Conservation (phyloP, 306 rosid genomes). For the Fagus sylvatica region DNA sequence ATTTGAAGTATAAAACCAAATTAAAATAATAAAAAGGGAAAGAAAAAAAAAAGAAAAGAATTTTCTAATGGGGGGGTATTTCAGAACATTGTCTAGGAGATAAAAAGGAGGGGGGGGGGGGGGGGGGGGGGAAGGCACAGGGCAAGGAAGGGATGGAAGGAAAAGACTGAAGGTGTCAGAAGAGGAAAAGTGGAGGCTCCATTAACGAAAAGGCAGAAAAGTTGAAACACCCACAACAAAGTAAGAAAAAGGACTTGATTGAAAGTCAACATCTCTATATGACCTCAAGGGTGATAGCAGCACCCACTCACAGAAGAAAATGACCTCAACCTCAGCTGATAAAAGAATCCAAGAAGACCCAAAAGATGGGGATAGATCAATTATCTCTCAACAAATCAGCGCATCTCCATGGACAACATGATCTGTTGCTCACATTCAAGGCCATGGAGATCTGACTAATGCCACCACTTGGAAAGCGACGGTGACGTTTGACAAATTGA, state of each 20-base stretch:
- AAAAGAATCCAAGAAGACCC: not conserved
- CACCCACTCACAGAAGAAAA: not conserved
- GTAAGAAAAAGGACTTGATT: not conserved
- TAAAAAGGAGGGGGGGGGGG: not conserved
- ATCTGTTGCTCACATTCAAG: not conserved
- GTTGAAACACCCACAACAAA: not conserved
- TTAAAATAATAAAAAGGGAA: not conserved
- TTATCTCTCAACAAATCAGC: not conserved
- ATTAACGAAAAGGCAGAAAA: not conserved
- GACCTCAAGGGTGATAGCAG: conserved; percentile 3
- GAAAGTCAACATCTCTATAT: not conserved
- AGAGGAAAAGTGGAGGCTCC: not conserved
- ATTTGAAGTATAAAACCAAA: not conserved
- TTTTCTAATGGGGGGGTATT: not conserved
- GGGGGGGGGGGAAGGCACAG: no score
- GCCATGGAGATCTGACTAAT: not conserved
- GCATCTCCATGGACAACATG: not conserved
- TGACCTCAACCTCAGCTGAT: not conserved
- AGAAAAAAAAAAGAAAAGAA: no score
- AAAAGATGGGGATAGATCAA: not conserved
- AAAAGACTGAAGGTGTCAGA: not conserved
- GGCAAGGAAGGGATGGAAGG: not conserved
- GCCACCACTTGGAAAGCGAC: not conserved
- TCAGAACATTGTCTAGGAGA: not conserved
- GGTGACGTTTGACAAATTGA: no score